phyloP scores from a whole-genome alignment of 352 stramenopile genomes.

The Phytophthora vignae region DNA sequence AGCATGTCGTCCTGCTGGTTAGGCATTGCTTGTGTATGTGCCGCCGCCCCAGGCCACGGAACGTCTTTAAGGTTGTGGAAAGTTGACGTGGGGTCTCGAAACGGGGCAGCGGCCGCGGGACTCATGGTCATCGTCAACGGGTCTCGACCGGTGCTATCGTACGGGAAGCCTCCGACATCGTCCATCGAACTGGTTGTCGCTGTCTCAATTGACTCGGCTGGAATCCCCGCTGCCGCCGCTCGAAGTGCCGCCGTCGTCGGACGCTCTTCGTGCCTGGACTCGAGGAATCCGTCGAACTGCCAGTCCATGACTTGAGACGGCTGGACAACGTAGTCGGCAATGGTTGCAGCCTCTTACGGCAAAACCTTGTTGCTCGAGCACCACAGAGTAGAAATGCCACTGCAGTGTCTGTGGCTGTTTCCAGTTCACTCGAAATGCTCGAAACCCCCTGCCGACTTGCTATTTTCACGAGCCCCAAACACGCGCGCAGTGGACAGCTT shows the following conservation, averaged over 20 bases:
- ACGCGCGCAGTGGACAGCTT: background rate
- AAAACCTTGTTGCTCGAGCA: background rate
- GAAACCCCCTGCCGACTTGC: conserved; percentile 26
- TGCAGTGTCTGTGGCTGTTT: conserved; percentile 8
- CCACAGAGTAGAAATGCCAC: conserved; percentile 10
- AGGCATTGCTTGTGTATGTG: background rate
- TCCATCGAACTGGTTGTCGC: conserved; percentile 27
- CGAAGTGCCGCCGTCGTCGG: conserved; percentile 22
- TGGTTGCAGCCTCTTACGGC: background rate
- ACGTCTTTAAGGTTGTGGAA: conserved; percentile 52
- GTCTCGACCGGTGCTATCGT: conserved; percentile 28
- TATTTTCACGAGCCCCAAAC: conserved; percentile 27
- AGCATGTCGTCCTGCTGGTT: conserved; percentile 53
- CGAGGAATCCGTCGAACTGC: conserved; percentile 46
- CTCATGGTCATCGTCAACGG: conserved; percentile 71
- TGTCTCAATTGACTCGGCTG: conserved; percentile 27
- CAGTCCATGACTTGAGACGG: conserved; percentile 38
- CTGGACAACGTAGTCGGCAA: conserved; percentile 9
- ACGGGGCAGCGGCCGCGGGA: conserved; percentile 56
- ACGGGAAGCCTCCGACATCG: conserved; percentile 21
- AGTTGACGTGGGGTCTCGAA: conserved; percentile 56
- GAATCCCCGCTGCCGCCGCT: conserved; percentile 23
- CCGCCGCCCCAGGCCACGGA: conserved; percentile 20
- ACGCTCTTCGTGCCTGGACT: conserved; percentile 24
- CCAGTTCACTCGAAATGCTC: conserved; percentile 1